Evolutionary conservation across 1,284 basidiomycete genomes (phyloP).

Genomic region (Austropuccinia psidii): DNA sequence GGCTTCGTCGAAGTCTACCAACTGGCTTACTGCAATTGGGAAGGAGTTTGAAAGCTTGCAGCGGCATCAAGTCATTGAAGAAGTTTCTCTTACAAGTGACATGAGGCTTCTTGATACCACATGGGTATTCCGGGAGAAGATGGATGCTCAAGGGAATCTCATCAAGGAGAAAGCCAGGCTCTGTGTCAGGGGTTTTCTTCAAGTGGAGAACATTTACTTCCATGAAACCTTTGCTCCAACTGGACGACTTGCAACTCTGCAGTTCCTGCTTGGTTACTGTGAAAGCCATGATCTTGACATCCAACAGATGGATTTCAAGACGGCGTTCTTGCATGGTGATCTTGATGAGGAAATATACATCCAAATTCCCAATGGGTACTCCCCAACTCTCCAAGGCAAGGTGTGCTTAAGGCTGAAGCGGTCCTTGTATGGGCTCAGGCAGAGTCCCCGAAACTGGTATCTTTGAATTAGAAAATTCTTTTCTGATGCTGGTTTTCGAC

Average conservation of each 20-base stretch:
- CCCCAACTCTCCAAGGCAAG: neutral
- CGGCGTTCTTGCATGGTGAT: neutral
- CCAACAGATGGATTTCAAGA: neutral
- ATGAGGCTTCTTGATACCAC: neutral
- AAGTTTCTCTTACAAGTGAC: too few relatives aligned
- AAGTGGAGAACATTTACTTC: neutral
- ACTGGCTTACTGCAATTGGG: too few relatives aligned
- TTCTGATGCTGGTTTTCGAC: neutral
- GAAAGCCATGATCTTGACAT: neutral
- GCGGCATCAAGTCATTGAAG: too few relatives aligned
- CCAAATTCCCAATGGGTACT: neutral
- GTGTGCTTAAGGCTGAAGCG: neutral
- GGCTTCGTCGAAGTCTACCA: too few relatives aligned
- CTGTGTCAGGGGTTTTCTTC: neutral
- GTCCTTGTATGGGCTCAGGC: neutral
- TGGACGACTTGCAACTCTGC: neutral
- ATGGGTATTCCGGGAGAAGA: slow-evolving; percentile 1
- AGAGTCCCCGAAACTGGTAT: neutral
- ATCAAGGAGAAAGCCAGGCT: neutral
- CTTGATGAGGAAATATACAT: neutral
- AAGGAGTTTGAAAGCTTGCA: too few relatives aligned
- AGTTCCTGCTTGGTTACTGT: neutral
- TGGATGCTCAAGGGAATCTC: neutral
- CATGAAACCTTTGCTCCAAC: slow-evolving; percentile 12
- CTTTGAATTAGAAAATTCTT: neutral